Percentiles rank a stretch among this genome's conserved stretches.
Conservation (phyloP, 768 basidiomycete species). For the Leccinum variicolor region DNA sequence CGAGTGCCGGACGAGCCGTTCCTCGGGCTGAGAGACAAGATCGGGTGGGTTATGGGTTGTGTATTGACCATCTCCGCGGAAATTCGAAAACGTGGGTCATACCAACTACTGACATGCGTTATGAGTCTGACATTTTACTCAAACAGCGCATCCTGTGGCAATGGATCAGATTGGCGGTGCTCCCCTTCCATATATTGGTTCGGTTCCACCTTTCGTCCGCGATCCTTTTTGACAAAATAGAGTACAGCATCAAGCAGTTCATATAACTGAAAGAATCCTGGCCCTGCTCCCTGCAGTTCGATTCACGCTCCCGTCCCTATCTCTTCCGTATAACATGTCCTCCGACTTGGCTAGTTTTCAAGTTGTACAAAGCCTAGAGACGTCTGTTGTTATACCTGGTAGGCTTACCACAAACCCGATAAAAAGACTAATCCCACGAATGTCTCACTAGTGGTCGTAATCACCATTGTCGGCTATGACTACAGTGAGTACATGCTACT, state of each 20-base stretch:
- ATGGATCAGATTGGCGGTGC: neutral
- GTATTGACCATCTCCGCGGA: too few relatives aligned
- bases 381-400: neutral
- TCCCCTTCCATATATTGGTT: neutral
- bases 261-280: neutral
- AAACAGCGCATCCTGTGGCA: neutral
- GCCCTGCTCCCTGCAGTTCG: neutral
- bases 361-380: neutral
- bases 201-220: neutral
- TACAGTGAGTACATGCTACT: conserved; percentile 7
- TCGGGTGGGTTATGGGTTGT: too few relatives aligned
- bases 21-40: too few relatives aligned
- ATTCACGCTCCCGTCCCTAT: neutral
- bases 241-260: neutral
- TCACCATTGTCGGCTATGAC: conserved; percentile 10
- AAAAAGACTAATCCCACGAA: neutral
- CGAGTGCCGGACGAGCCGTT: too few relatives aligned
- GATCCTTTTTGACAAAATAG: neutral
- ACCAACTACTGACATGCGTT: too few relatives aligned
- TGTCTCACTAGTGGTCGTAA: neutral
- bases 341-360: neutral
- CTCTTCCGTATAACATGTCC: neutral
- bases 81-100: too few relatives aligned
- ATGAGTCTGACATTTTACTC: neutral
- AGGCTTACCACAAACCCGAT: neutral